Evolutionary conservation across 768 basidiomycete genomes (phyloP).

Genomic region (Kwoniella mangroviensis): DNA sequence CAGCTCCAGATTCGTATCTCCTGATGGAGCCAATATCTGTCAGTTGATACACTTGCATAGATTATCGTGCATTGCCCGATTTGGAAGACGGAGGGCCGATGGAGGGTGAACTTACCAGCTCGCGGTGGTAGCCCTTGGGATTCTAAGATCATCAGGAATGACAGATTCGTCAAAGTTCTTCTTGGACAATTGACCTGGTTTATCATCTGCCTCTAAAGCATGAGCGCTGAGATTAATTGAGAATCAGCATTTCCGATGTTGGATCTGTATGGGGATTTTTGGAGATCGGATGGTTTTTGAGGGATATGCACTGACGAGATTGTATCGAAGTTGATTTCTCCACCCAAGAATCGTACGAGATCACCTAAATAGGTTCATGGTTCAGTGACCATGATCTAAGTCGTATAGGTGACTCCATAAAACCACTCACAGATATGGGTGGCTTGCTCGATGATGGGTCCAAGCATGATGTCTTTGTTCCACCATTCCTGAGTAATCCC

Average conservation of each 20-base stretch:
- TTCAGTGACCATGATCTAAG: too few relatives aligned
- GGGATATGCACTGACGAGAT: conserved; percentile 62
- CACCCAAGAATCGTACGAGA: conserved; percentile 92
- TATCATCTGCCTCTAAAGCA: conserved; percentile 88
- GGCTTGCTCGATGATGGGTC: conserved; percentile 59
- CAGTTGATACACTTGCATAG: background rate
- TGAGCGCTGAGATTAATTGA: conserved; percentile 61
- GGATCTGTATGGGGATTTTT: too few relatives aligned
- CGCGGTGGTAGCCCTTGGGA: conserved; percentile 91
- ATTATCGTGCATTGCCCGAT: background rate
- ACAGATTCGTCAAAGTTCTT: conserved; percentile 78
- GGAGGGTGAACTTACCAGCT: conserved; percentile 72
- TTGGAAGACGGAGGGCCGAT: too few relatives aligned
- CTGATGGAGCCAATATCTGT: conserved; percentile 23
- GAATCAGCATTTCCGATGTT: background rate
- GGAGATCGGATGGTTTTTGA: too few relatives aligned
- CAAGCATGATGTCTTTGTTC: conserved; percentile 53
- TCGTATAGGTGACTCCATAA: too few relatives aligned
- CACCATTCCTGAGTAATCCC: conserved; percentile 51
- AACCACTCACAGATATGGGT: conserved; percentile 83
- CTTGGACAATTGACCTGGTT: conserved; percentile 79
- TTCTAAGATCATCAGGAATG: conserved; percentile 82
- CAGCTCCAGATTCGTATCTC: conserved; percentile 92
- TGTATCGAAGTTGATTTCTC: conserved; percentile 78
- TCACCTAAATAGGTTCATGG: conserved; percentile 54